These are phyloP conservation scores for Clitocybe nebularis DNA, from an alignment of 1,284 basidiomycete species.

Conservation along the genomic window DNA sequence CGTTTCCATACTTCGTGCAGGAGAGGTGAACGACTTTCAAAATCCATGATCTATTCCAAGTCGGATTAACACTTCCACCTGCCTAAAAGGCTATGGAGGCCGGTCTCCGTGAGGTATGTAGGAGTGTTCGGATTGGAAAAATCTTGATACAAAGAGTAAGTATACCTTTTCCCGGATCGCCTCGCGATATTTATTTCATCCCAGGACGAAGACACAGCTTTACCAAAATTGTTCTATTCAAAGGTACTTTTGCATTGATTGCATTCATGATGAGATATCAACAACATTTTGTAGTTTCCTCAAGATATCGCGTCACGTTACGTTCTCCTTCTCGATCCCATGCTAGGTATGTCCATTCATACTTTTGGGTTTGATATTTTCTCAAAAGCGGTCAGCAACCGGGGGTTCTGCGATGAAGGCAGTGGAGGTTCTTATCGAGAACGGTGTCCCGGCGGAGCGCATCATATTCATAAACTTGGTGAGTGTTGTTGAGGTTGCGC, in stretches of 20 bases:
- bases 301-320: constrained; percentile 91
- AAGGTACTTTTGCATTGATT: constrained; percentile 43
- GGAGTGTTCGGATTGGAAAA: constrained; percentile 88
- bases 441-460: constrained; percentile 84
- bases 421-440: constrained; percentile 88
- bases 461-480: constrained; percentile 98
- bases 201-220: constrained; percentile 88
- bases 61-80: constrained; percentile 7
- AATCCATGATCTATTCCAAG: background rate
- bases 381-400: constrained; percentile 58
- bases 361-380: background rate
- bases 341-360: constrained; percentile 74
- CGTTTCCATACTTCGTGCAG: constrained; percentile 87
- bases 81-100: constrained; percentile 97
- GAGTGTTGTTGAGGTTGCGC: constrained; percentile 16
- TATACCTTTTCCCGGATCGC: constrained; percentile 7
- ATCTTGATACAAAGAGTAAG: constrained; percentile 89
- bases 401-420: constrained; percentile 98
- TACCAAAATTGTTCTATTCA: constrained; percentile 87
- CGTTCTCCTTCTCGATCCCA: constrained; percentile 93
- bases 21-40: constrained; percentile 52
- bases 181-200: constrained; percentile 5
- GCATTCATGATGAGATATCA: background rate
- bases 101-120: constrained; percentile 90
- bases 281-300: constrained; percentile 61